Evolutionary conservation across 805 yeast species (phyloP).

Genomic region (Candida parachauliodes): DNA sequence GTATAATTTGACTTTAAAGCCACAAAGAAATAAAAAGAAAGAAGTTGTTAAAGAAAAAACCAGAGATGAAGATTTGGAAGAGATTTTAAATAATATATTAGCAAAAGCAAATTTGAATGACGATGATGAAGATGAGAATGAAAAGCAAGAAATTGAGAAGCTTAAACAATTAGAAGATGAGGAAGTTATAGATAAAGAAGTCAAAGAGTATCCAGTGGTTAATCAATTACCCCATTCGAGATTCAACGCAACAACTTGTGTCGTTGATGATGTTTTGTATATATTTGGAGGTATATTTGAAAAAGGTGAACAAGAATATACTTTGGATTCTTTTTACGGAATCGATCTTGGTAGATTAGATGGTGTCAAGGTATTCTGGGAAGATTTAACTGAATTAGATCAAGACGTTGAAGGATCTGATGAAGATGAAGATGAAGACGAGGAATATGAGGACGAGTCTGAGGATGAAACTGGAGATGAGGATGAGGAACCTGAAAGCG

Average conservation of each 20-base stretch:
- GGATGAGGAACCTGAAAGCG: constrained; percentile 37
- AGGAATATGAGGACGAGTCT: constrained; percentile 65
- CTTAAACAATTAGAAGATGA: constrained; percentile 35
- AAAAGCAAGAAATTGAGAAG: constrained; percentile 31
- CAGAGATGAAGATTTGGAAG: constrained; percentile 80
- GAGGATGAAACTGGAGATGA: constrained; percentile 56
- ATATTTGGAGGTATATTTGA: constrained; percentile 93
- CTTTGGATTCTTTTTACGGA: constrained; percentile 80
- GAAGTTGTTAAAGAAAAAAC: constrained; percentile 42
- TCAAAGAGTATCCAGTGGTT: constrained; percentile 52
- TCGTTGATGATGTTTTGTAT: constrained; percentile 76
- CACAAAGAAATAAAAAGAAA: constrained; percentile 50
- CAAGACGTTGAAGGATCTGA: constrained; percentile 57
- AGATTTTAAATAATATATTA: constrained; percentile 67
- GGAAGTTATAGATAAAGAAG: constrained; percentile 31
- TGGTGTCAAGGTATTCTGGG: constrained; percentile 89
- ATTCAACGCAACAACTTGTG: constrained; percentile 82
- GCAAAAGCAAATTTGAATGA: constrained; percentile 70
- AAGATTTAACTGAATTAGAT: constrained; percentile 61
- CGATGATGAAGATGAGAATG: constrained; percentile 45
- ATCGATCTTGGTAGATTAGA: constrained; percentile 83
- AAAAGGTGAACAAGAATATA: constrained; percentile 78
- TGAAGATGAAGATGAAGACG: constrained; percentile 48
- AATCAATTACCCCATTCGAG: constrained; percentile 79
- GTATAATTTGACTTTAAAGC: constrained; percentile 67